A percentile compares a stretch with the other conserved stretches of the same genome.
Evolutionary conservation across 2,329 filamentous ascomycete genomes (phyloP).

Genomic region (Leptographium radiaticola): DNA sequence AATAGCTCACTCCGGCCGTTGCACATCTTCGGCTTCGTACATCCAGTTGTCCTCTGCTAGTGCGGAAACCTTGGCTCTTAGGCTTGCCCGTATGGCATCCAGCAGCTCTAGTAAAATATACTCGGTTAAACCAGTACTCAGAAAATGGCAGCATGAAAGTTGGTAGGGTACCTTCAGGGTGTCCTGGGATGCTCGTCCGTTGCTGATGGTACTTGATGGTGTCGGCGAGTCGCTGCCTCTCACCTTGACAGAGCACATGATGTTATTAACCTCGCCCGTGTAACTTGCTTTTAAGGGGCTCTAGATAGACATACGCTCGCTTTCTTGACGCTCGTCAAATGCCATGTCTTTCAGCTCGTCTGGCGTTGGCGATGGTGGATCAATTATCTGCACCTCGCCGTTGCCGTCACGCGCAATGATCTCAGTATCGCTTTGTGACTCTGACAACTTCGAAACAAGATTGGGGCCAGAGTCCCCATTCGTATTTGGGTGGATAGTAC

Average conservation of each 20-base stretch:
- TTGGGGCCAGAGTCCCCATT: slow-evolving; percentile 20
- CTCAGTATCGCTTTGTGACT: slow-evolving; percentile 19
- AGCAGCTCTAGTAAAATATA: slow-evolving; percentile 43
- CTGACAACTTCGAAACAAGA: not conserved
- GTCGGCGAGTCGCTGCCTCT: slow-evolving; percentile 46
- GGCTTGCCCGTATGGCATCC: slow-evolving; percentile 53
- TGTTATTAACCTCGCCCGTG: not conserved
- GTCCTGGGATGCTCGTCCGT: slow-evolving; percentile 41
- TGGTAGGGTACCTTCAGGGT: slow-evolving; percentile 46
- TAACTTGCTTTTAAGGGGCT: not conserved
- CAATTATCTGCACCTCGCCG: slow-evolving; percentile 48
- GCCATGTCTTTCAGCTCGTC: slow-evolving; percentile 43
- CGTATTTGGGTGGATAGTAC: not conserved
- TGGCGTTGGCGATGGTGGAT: slow-evolving; percentile 37
- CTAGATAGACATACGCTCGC: slow-evolving; percentile 30
- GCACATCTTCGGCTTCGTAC: slow-evolving; percentile 58
- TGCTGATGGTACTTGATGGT: slow-evolving; percentile 49
- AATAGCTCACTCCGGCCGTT: slow-evolving; percentile 19
- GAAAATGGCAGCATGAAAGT: not conserved
- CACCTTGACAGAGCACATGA: slow-evolving; percentile 25
- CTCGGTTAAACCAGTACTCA: not conserved
- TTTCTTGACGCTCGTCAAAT: slow-evolving; percentile 44
- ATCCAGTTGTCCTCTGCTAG: slow-evolving; percentile 83
- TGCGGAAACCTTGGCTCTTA: slow-evolving; percentile 58
- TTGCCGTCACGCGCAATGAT: slow-evolving; percentile 51